Evolutionary conservation across 2,329 filamentous ascomycete genomes (phyloP), one percentile per base, ranked within the genome.

Genomic region (Neurospora sp.): DNA sequence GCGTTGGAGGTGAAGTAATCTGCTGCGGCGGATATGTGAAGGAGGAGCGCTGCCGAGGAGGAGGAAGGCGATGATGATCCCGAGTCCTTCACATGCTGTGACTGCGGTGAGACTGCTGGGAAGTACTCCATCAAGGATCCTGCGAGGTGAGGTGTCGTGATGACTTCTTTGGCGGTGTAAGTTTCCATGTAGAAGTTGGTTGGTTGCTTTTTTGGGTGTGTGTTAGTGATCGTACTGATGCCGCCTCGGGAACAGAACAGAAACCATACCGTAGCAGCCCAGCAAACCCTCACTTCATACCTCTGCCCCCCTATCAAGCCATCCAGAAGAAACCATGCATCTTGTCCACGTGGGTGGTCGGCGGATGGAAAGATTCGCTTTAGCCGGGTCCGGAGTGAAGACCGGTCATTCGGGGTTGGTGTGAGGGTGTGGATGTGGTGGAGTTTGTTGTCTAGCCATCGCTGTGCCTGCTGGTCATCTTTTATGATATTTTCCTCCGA

Each of bases 271-370:
- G 91, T 96, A 52, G 96, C 96, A 71, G 93, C 86, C 94, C 95
- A 99, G 82, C 95, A 98, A 71, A 97, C 85, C 69, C 96, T 89
- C 67, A 97, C 86, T 83, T 99, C 96, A 83, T 98, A 97, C 74
- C 93, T 87, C 76, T 91, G 90, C 11, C 88, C 87, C 41, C 88
- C 85, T n/a, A 81, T 84, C 69, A 99, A 83, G 40, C 85, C 82
- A 70, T 91, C 86, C 6, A 99, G 86, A 8, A 95, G 81, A 74
- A 93, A 87, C 96, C 96, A 98, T 37, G 91, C 90, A 68, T 89
- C 83, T 11, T 83, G 81, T 8, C 92, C 92, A 12, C 82, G 78
- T 10, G 84, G 84, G 38, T 80, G 77, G 2, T 81, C 77, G 8
- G 81, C 75, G 6, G 81, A 85, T 11, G 92, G 89, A 77, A 97